Evolutionary conservation across 768 basidiomycete species (phyloP).

Genomic region (Amanita molliuscula): DNA sequence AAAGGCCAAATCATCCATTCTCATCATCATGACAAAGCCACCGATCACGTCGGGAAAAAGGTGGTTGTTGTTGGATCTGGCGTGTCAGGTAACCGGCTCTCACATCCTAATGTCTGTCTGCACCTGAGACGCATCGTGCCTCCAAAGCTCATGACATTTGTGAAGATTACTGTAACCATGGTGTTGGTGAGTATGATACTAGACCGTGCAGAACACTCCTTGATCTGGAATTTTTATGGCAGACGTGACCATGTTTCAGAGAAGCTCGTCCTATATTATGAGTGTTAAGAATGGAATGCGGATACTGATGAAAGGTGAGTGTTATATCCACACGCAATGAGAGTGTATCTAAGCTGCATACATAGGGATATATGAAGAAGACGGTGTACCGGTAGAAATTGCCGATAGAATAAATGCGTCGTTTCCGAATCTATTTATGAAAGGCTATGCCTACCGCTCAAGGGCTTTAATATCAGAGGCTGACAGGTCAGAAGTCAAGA

Average conservation of each 20-base stretch:
- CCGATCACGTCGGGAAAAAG: constrained; percentile 56
- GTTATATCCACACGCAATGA: neutral
- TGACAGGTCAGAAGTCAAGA: constrained; percentile 33
- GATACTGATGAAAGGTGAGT: constrained; percentile 16
- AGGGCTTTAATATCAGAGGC: constrained; percentile 35
- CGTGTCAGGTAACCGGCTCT: constrained; percentile 32
- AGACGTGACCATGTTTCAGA: constrained; percentile 54
- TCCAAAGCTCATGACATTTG: constrained; percentile 33
- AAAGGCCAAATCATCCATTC: constrained; percentile 58
- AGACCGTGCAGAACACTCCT: neutral
- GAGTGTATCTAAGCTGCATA: neutral
- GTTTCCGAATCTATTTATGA: constrained; percentile 27
- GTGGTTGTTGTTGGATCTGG: constrained; percentile 61
- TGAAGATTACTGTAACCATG: constrained; percentile 32
- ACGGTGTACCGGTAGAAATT: constrained; percentile 29
- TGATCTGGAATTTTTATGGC: neutral
- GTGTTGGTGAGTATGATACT: constrained; percentile 20
- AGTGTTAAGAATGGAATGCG: constrained; percentile 29
- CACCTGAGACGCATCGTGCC: neutral
- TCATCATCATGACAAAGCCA: constrained; percentile 37
- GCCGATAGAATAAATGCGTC: constrained; percentile 37
- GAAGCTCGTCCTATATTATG: constrained; percentile 50
- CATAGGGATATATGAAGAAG: constrained; percentile 35
- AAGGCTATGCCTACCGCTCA: constrained; percentile 21
- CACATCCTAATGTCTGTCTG: constrained; percentile 19